A percentile compares a stretch with the other conserved stretches of the same genome.
Conservation (phyloP, 345 rosid genomes). For the Salix udensis region DNA sequence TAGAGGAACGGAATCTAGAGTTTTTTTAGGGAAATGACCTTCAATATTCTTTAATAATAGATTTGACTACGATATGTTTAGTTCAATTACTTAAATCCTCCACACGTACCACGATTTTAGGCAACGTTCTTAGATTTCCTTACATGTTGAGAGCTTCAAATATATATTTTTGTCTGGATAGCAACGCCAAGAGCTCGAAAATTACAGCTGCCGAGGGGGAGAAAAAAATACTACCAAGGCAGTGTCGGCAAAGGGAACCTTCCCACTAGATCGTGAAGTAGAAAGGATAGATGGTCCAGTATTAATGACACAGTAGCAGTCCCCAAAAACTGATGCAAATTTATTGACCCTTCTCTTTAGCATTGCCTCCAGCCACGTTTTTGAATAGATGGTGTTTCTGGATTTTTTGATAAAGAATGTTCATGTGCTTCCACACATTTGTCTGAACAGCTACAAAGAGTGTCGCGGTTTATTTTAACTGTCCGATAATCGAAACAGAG, state of each 20-base stretch:
- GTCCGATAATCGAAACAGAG: too few relatives aligned
- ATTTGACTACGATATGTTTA: slow-evolving; percentile 15
- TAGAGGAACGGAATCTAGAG: too few relatives aligned
- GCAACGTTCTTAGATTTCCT: slow-evolving; percentile 16
- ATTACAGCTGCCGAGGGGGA: background rate
- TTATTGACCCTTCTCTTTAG: slow-evolving; percentile 1
- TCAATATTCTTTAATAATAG: background rate
- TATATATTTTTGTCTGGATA: background rate
- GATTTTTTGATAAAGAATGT: background rate
- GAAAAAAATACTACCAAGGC: background rate
- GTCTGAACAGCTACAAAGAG: background rate
- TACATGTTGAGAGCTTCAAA: slow-evolving; percentile 24
- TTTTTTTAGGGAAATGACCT: background rate
- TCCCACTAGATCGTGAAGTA: background rate
- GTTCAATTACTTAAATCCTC: background rate
- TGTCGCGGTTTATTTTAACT: too few relatives aligned
- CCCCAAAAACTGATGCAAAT: slow-evolving; percentile 4
- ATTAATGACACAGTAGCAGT: background rate
- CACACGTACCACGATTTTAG: slow-evolving; percentile 18
- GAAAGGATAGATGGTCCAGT: background rate
- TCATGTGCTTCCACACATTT: background rate
- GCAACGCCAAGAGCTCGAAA: background rate
- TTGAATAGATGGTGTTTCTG: too few relatives aligned
- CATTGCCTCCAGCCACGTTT: too few relatives aligned
- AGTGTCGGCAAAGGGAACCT: slow-evolving; percentile 39